A percentile compares a stretch with the other conserved stretches of the same genome.
These are phyloP conservation scores for Euphorbia lathyris DNA, from an alignment of 345 rosid species.

Conservation along the genomic window DNA sequence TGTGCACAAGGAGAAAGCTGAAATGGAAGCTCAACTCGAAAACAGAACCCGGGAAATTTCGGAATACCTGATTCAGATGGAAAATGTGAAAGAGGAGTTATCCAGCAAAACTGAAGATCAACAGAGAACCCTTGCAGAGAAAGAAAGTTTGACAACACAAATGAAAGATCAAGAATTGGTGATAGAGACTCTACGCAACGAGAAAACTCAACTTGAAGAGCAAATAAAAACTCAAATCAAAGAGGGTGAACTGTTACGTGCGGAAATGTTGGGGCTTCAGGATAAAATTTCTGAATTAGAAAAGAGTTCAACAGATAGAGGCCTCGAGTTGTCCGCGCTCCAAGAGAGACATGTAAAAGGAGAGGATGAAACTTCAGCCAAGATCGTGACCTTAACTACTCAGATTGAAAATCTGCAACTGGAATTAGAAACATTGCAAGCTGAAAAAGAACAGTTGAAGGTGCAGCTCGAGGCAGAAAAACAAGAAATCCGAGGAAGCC, in stretches of 20 bases:
- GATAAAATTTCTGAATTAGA: conserved; percentile 39
- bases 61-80: conserved; percentile 35
- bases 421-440: conserved; percentile 47
- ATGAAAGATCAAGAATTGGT: conserved; percentile 27
- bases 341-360: conserved; percentile 32
- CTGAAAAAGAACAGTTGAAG: conserved; percentile 39
- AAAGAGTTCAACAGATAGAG: conserved; percentile 35
- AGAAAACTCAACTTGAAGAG: conserved; percentile 31
- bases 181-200: conserved; percentile 19
- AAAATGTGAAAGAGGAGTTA: conserved; percentile 28
- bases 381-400: conserved; percentile 36
- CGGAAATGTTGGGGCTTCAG: conserved; percentile 25
- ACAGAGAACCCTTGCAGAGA: conserved; percentile 27
- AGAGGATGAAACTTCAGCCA: conserved; percentile 48
- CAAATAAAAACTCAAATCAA: conserved; percentile 16
- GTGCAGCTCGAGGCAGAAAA: conserved; percentile 50
- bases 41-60: conserved; percentile 50
- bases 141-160: conserved; percentile 18
- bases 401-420: conserved; percentile 41
- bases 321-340: conserved; percentile 39
- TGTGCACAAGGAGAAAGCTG: conserved; percentile 51
- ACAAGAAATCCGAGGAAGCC: conserved; percentile 41
- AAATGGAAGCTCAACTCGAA: conserved; percentile 49
- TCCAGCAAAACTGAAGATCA: conserved; percentile 22
- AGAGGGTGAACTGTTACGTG: conserved; percentile 18